Base-by-base conservation (phyloP, 139 green algal genomes). In the Chlamydomonas eustigma region DNA sequence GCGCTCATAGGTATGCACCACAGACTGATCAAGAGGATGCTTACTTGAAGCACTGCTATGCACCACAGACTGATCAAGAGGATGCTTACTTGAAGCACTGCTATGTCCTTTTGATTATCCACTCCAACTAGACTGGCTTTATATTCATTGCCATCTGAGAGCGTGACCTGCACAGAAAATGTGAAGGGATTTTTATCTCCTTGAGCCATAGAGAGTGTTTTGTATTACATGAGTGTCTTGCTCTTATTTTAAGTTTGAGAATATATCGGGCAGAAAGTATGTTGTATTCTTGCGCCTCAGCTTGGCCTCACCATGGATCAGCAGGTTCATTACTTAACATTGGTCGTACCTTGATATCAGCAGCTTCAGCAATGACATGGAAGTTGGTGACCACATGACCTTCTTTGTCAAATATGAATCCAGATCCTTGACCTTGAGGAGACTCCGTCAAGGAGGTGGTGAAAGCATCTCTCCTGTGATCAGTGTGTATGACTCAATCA, bases 51-150 rank as follows among this genome's bases (percentile, higher is more conserved):
- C n/a, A n/a, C n/a, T n/a, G n/a, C n/a, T n/a, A n/a, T n/a, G n/a
- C n/a, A n/a, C n/a, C n/a, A n/a, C n/a, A n/a, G n/a, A n/a, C n/a
- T n/a, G n/a, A n/a, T n/a, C n/a, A n/a, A n/a, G n/a, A n/a, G n/a
- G n/a, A n/a, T n/a, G n/a, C n/a, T 51, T 30, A 95, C 68, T 74
- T 91, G 67, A 72, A 97, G 86, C 38, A 97, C 91, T 4, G 92
- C 92, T 3, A 97, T 83, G 76, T 97, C 92, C 66, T 90, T 94
- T 77, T 96, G 90, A 2, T 83, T 78, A 71, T 96, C 92, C 3
- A 88, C 76, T 2, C 91, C 91, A n/a, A 96, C 75, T 30, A 96
- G 82, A 32, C 44, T 72, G 64, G 64, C 64, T 8, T 44, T 5
- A 34, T 72, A 72, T 22, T 72, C n/a, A 12, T 39, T 38, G 8